These are phyloP conservation scores for Trichoderma gracile DNA, from an alignment of 2,329 filamentous ascomycete species.

Conservation along the genomic window DNA sequence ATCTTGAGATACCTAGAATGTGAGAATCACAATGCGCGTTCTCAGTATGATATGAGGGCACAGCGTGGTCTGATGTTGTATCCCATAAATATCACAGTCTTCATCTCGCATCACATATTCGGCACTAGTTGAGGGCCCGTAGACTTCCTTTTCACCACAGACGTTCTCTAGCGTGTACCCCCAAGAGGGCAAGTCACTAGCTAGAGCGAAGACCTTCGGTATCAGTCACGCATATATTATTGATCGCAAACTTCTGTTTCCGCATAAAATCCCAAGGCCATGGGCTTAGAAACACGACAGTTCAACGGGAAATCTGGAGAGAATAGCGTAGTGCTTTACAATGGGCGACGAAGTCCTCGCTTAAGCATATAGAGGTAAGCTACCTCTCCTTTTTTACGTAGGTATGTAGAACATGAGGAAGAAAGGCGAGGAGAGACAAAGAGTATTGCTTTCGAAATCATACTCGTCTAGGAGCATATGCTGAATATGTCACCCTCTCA, in stretches of 20 bases:
- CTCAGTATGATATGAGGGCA: not conserved
- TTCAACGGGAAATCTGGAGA: not conserved
- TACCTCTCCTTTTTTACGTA: too few species aligned
- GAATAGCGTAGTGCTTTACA: not conserved
- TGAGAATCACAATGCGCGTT: not conserved
- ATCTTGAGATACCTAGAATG: not conserved
- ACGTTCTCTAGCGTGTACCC: not conserved
- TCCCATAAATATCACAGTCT: not conserved
- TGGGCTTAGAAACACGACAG: not conserved
- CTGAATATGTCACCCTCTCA: not conserved
- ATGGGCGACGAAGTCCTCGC: slow-evolving; percentile 9
- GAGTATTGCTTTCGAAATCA: not conserved
- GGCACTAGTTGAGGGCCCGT: not conserved
- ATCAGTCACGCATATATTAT: not conserved
- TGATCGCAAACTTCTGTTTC: not conserved
- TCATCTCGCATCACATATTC: not conserved
- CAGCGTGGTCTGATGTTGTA: not conserved
- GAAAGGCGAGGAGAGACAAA: too few species aligned
- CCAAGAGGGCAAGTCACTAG: not conserved
- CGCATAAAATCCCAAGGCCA: not conserved
- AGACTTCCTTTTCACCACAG: not conserved
- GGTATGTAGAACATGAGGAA: too few species aligned
- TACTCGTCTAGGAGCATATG: not conserved
- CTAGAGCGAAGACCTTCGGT: not conserved
- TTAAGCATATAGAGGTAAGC: slow-evolving; percentile 2